phyloP scores from a whole-genome alignment of 2,329 filamentous ascomycete species.

The Leptographium radiaticola region DNA sequence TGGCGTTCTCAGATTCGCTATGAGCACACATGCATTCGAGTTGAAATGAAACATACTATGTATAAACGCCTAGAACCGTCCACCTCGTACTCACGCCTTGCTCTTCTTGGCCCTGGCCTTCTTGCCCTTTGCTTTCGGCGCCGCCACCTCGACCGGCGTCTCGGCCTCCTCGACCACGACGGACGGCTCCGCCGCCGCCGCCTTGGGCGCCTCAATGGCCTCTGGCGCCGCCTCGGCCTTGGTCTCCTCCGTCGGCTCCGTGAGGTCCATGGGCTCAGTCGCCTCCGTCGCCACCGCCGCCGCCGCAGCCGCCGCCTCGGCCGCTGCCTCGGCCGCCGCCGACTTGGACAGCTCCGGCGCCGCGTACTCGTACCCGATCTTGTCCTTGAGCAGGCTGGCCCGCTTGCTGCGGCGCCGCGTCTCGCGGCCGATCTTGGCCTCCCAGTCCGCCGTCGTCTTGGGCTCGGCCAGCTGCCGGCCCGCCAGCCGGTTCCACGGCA shows the following conservation, averaged over 20 bases:
- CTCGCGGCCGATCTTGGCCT: conserved; percentile 60
- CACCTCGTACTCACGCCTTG: conserved; percentile 10
- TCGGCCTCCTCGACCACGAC: background rate
- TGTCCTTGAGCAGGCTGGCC: conserved; percentile 58
- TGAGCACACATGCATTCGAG: conserved; percentile 16
- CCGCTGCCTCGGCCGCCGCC: conserved; percentile 14
- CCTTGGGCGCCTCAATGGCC: background rate
- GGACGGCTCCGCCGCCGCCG: background rate
- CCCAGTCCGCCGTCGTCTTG: conserved; percentile 64
- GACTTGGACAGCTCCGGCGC: conserved; percentile 54
- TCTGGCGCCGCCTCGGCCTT: conserved; percentile 7
- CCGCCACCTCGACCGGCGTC: background rate
- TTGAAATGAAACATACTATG: background rate
- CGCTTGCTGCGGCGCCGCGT: conserved; percentile 55
- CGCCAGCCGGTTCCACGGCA: conserved; percentile 79
- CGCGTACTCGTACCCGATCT: conserved; percentile 70
- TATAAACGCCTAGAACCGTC: background rate
- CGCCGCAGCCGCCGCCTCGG: too few relatives aligned
- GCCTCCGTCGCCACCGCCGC: background rate
- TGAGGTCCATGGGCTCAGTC: background rate
- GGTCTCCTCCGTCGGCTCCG: background rate
- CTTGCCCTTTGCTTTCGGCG: conserved; percentile 16
- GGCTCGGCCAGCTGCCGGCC: conserved; percentile 62
- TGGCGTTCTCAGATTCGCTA: conserved; percentile 46
- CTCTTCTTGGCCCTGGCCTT: conserved; percentile 19